These are phyloP conservation scores for Scedosporium aurantiacum DNA, from an alignment of 2,329 filamentous ascomycete genomes.

Conservation along the genomic window DNA sequence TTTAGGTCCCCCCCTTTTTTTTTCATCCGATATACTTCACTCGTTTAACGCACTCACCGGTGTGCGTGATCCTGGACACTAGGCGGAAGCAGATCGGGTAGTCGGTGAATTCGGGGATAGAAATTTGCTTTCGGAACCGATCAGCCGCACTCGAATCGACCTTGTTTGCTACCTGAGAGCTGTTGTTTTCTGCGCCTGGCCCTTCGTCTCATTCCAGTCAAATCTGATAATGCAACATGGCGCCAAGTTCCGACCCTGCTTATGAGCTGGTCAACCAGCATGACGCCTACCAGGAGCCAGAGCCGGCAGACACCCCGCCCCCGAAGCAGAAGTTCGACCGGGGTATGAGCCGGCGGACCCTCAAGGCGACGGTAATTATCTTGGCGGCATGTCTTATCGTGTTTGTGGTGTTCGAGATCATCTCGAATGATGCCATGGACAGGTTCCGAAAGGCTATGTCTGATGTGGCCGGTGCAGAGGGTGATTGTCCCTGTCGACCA, in stretches of 20 bases:
- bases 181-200: background rate
- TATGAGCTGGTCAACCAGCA: constrained; percentile 6
- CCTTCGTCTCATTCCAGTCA: background rate
- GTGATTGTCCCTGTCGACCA: constrained; percentile 19
- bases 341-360: background rate
- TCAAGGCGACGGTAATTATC: background rate
- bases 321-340: background rate
- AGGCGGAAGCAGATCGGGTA: background rate
- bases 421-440: constrained; percentile 4
- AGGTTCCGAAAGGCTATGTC: background rate
- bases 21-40: background rate
- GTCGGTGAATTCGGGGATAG: background rate
- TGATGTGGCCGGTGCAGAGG: background rate
- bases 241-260: background rate
- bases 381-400: constrained; percentile 4
- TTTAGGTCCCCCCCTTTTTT: background rate
- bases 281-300: background rate
- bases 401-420: constrained; percentile 3
- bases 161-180: background rate
- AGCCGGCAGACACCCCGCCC: background rate
- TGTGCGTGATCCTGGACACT: no score
- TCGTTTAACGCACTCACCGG: no score
- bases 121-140: background rate
- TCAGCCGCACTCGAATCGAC: background rate
- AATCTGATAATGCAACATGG: background rate